A percentile compares a stretch with the other conserved stretches of the same genome.
These are phyloP conservation scores for Penicillium hordei DNA, from an alignment of 2,329 filamentous ascomycete species.

Conservation along the genomic window DNA sequence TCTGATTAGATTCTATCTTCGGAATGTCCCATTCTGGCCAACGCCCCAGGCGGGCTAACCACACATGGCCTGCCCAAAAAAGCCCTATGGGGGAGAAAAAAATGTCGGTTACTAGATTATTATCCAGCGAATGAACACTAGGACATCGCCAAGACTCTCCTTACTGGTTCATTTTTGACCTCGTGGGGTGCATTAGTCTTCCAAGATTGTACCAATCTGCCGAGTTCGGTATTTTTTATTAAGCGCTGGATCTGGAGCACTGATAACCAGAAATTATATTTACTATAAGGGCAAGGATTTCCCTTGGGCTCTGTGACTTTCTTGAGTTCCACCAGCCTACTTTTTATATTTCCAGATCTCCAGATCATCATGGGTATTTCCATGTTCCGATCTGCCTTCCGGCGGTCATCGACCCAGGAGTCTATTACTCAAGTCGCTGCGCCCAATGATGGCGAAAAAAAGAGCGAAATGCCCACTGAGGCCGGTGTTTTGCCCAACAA, in stretches of 20 bases:
- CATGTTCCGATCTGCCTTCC: constrained; percentile 4
- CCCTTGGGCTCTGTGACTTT: not conserved
- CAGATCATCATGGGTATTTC: constrained; percentile 1
- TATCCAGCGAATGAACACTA: not conserved
- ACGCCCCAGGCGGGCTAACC: not conserved
- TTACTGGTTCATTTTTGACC: constrained; percentile 1
- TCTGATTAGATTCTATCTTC: constrained; percentile 13
- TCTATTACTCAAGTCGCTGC: not conserved
- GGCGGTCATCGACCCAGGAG: constrained; percentile 6
- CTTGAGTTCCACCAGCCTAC: not conserved
- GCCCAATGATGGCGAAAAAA: not conserved
- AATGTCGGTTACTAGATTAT: not conserved
- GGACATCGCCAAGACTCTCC: constrained; percentile 4
- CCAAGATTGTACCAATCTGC: constrained; percentile 2
- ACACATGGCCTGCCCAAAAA: not conserved
- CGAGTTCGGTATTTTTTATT: constrained; percentile 7
- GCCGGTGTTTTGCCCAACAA: not conserved
- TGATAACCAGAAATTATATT: not conserved
- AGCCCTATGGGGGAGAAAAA: not conserved
- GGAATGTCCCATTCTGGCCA: not conserved
- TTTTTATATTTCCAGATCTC: not conserved
- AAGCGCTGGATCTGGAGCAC: not conserved
- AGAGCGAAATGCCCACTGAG: not conserved
- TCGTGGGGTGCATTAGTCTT: constrained; percentile 4
- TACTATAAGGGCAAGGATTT: constrained; percentile 6